Percentiles rank a stretch among this genome's conserved stretches.
These are phyloP conservation scores for Stachybotrys echinatus DNA, from an alignment of 2,329 filamentous ascomycete species.

Conservation along the genomic window DNA sequence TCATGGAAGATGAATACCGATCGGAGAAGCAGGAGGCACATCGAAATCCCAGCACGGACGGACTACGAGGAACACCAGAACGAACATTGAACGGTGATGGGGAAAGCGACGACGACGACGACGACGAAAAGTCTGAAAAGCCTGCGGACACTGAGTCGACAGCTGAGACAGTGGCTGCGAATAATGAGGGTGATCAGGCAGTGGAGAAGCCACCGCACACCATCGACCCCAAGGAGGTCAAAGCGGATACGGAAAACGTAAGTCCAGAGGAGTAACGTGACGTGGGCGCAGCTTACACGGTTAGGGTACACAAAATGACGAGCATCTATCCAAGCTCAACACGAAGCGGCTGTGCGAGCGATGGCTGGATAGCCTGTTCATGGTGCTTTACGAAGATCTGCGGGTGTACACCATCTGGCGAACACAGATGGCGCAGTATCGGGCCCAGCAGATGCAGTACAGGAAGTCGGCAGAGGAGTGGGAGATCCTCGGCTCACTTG, in stretches of 20 bases:
- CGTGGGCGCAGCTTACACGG: conserved; percentile 6
- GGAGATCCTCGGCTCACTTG: conserved; percentile 93
- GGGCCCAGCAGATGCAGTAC: conserved; percentile 89
- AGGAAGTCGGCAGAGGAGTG: conserved; percentile 96
- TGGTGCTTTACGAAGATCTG: conserved; percentile 97
- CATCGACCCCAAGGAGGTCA: conserved; percentile 70
- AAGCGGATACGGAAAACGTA: conserved; percentile 69
- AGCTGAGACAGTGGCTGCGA: conserved; percentile 26
- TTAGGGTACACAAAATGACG: conserved; percentile 40
- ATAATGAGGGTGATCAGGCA: conserved; percentile 31
- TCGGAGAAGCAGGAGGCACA: conserved; percentile 73
- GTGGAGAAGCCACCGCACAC: conserved; percentile 78
- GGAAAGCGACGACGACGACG: conserved; percentile 27
- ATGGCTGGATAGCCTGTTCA: conserved; percentile 98
- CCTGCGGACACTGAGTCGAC: conserved; percentile 18
- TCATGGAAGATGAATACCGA: conserved; percentile 99
- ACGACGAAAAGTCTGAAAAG: conserved; percentile 26
- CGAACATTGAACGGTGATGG: conserved; percentile 44
- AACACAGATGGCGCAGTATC: conserved; percentile 94
- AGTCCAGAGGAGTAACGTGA: conserved; percentile 16
- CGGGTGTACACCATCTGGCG: conserved; percentile 99
- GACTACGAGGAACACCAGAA: conserved; percentile 65
- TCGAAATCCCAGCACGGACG: conserved; percentile 75
- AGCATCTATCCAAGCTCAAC: conserved; percentile 83
- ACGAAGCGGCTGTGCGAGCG: conserved; percentile 96